Conservation (phyloP, 2,329 filamentous ascomycete genomes). For the Macroventuria anomochaeta region DNA sequence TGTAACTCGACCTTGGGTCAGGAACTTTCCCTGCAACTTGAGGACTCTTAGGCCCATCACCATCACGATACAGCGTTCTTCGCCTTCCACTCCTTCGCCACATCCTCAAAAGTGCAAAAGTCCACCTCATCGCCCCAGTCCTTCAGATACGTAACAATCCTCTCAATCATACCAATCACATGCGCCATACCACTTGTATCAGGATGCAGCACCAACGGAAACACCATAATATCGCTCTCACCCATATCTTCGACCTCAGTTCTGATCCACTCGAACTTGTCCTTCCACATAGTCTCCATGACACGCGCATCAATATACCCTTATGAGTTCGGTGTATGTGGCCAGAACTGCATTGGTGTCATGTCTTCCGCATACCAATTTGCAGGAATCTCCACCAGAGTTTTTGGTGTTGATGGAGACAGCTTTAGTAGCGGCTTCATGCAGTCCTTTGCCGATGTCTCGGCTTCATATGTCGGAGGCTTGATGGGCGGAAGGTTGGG, state of each 20-base stretch:
- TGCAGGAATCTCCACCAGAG: constrained; percentile 57
- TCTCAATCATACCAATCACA: constrained; percentile 64
- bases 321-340: constrained; percentile 58
- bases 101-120: constrained; percentile 54
- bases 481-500: constrained; percentile 52
- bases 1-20: neutral
- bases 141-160: constrained; percentile 60
- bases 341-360: constrained; percentile 57
- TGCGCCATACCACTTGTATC: constrained; percentile 68
- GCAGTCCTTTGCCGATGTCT: constrained; percentile 51
- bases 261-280: constrained; percentile 63
- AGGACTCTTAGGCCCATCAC: neutral
- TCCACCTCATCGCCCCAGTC: constrained; percentile 54
- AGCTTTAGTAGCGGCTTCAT: constrained; percentile 52
- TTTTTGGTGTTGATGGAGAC: constrained; percentile 27
- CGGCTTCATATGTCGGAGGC: constrained; percentile 50
- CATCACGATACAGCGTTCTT: constrained; percentile 18
- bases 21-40: neutral
- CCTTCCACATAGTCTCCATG: constrained; percentile 67
- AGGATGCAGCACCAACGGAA: constrained; percentile 62
- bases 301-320: constrained; percentile 65
- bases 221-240: constrained; percentile 51
- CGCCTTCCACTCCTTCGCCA: constrained; percentile 51
- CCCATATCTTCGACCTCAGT: constrained; percentile 48
- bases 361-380: constrained; percentile 62